phyloP scores from a whole-genome alignment of 352 stramenopile genomes.

The Globisporangium rhizosaccharum region DNA sequence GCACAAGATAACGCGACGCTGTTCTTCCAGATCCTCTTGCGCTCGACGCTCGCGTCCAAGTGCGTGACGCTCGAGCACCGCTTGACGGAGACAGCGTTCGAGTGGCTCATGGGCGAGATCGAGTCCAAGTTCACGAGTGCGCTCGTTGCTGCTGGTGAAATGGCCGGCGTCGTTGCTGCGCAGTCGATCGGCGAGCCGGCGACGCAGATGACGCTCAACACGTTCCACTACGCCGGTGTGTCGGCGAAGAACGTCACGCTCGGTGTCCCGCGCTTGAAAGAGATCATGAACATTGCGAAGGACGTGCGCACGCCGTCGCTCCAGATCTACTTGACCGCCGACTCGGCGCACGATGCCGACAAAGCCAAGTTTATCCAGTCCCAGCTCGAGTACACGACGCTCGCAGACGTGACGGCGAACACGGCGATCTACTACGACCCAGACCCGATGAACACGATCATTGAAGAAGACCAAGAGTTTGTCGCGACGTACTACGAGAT shows the following conservation, averaged over 20 bases:
- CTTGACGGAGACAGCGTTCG: slow-evolving; percentile 94
- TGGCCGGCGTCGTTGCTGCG: slow-evolving; percentile 97
- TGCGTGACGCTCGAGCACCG: slow-evolving; percentile 94
- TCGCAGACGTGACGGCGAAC: slow-evolving; percentile 94
- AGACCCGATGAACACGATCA: slow-evolving; percentile 95
- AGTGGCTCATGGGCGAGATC: slow-evolving; percentile 95
- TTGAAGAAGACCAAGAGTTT: slow-evolving; percentile 96
- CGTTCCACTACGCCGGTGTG: slow-evolving; percentile 99
- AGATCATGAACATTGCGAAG: slow-evolving; percentile 99
- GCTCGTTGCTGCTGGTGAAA: slow-evolving; percentile 96
- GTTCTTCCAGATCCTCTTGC: slow-evolving; percentile 97
- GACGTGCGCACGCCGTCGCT: slow-evolving; percentile 96
- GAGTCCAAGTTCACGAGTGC: slow-evolving; percentile 95
- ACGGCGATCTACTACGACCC: slow-evolving; percentile 99
- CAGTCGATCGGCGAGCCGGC: slow-evolving; percentile 99
- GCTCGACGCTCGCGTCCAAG: slow-evolving; percentile 95
- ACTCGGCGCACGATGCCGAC: slow-evolving; percentile 82
- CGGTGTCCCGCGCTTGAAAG: slow-evolving; percentile 98
- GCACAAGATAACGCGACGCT: slow-evolving; percentile 97
- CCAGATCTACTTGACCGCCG: slow-evolving; percentile 92
- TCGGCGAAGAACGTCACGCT: slow-evolving; percentile 99
- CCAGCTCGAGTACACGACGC: slow-evolving; percentile 96
- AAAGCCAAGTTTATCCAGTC: slow-evolving; percentile 91
- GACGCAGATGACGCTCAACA: slow-evolving; percentile 99
- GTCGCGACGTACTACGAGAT: slow-evolving; percentile 98